A percentile compares a stretch with the other conserved stretches of the same genome.
Evolutionary conservation across 768 basidiomycete species (phyloP).

Genomic region (Lanmaoa rubissima): DNA sequence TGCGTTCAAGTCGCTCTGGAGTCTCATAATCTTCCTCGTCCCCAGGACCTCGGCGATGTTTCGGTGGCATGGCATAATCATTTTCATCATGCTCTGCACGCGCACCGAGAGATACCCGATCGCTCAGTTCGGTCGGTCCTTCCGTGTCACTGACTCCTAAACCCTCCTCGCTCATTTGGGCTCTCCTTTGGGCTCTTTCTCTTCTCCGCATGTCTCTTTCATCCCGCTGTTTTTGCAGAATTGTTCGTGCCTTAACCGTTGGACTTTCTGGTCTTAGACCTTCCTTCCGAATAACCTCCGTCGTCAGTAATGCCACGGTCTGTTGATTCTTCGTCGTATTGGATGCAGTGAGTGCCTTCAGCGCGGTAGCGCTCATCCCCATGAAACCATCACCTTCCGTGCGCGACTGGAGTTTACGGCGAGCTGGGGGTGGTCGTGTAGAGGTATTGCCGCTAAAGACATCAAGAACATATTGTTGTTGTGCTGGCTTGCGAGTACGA

Average conservation of each 20-base stretch:
- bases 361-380: conserved; percentile 65
- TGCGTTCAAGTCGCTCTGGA: conserved; percentile 46
- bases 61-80: conserved; percentile 23
- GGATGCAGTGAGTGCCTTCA: conserved; percentile 66
- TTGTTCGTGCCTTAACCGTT: conserved; percentile 66
- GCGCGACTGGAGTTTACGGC: conserved; percentile 43
- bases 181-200: conserved; percentile 60
- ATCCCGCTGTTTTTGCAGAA: conserved; percentile 64
- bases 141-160: conserved; percentile 28
- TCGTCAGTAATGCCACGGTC: conserved; percentile 61
- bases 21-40: conserved; percentile 82
- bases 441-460: conserved; percentile 34
- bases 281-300: conserved; percentile 65
- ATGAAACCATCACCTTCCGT: conserved; percentile 47
- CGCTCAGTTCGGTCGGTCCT: conserved; percentile 21
- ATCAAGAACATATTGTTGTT: conserved; percentile 36
- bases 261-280: conserved; percentile 78
- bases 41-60: conserved; percentile 66
- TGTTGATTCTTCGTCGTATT: conserved; percentile 76
- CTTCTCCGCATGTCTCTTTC: conserved; percentile 52
- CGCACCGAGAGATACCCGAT: neutral
- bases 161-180: conserved; percentile 43
- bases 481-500: conserved; percentile 44
- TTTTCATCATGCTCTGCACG: conserved; percentile 25
- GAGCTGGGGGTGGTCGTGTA: conserved; percentile 34